phyloP scores from a whole-genome alignment of 1,284 basidiomycete species.

The Volvariella volvacea region DNA sequence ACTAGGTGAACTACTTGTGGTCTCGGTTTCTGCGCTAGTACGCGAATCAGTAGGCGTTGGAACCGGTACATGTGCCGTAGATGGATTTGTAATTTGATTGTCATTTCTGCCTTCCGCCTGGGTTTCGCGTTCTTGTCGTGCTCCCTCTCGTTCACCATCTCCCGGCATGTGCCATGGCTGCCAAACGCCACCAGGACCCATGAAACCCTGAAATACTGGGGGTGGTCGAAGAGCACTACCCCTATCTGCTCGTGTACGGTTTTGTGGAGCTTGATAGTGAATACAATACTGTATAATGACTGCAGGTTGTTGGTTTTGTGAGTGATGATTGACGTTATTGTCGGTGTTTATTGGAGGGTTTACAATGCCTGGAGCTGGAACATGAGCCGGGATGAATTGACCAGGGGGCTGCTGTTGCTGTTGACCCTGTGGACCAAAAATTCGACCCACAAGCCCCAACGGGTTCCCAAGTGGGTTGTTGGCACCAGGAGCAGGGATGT shows the following conservation, averaged over 20 bases:
- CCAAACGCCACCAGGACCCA: slow-evolving; percentile 58
- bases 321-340: slow-evolving; percentile 6
- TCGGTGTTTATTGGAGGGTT: too few species aligned
- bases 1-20: slow-evolving; percentile 5
- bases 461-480: slow-evolving; percentile 36
- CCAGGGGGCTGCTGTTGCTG: slow-evolving; percentile 10
- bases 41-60: neutral
- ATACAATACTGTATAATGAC: slow-evolving; percentile 53
- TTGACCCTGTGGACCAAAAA: slow-evolving; percentile 36
- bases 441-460: slow-evolving; percentile 40
- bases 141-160: too few species aligned
- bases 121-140: too few species aligned
- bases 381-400: too few species aligned
- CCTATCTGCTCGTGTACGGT: slow-evolving; percentile 20
- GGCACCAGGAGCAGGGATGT: slow-evolving; percentile 20
- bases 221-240: slow-evolving; percentile 28
- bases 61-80: too few species aligned
- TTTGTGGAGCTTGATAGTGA: slow-evolving; percentile 37
- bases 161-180: slow-evolving; percentile 41
- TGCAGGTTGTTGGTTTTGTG: slow-evolving; percentile 21
- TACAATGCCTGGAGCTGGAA: too few species aligned
- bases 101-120: too few species aligned
- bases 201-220: slow-evolving; percentile 49
- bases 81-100: too few species aligned
- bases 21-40: slow-evolving; percentile 1